Base-by-base conservation (phyloP, 2,329 filamentous ascomycete species). In the Orbilia javanica region DNA sequence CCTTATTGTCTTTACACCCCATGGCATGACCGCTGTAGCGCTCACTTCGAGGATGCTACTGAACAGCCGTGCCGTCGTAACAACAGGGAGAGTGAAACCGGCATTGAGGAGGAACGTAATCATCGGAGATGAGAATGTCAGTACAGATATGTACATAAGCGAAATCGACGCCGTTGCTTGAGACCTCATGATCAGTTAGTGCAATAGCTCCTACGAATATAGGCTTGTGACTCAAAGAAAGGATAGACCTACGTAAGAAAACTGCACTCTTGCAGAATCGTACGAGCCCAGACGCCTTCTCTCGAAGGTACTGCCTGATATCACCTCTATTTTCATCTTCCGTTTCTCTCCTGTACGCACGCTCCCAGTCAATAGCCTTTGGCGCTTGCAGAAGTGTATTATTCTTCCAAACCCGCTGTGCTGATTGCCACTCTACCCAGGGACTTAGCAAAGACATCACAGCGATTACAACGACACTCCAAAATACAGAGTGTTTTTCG, bases 71-170 rank as follows among this genome's bases (percentile, higher is more conserved):
- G 74, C 50, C 25, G 66, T 34, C 4, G 74, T 78, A 25, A 78
- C 74, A 34, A 89, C 86, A 3, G 85, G 81, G 7, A 85, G 82
- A 2, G 87, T 84, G 74, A 87, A 88, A 0, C 86, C 87, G 2
- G 84, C 82, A 42, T 86, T 85, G 2, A 89, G 84, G 2, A 89
- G 83, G 74, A 87, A 89, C 0, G 88, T 89, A 46, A 88, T 84
- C 84, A 89, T 88, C 5, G 87, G 87, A 0, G 86, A 86, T 0
- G 86, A 84, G 80, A 88, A 89, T 0, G 87, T 86, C 15, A 89
- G 83, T 15, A 88, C 87, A 1, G 88, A 89, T 36, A 89, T 83
- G 80, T 89, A 87, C 13, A 89, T 84, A 2, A 88, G 81, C 8
- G 86, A 85, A 6, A 88, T 81, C 1, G 87, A 84, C 11, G 88